Evolutionary conservation across 2,329 filamentous ascomycete genomes (phyloP).

Genomic region (Xylaria sp.): DNA sequence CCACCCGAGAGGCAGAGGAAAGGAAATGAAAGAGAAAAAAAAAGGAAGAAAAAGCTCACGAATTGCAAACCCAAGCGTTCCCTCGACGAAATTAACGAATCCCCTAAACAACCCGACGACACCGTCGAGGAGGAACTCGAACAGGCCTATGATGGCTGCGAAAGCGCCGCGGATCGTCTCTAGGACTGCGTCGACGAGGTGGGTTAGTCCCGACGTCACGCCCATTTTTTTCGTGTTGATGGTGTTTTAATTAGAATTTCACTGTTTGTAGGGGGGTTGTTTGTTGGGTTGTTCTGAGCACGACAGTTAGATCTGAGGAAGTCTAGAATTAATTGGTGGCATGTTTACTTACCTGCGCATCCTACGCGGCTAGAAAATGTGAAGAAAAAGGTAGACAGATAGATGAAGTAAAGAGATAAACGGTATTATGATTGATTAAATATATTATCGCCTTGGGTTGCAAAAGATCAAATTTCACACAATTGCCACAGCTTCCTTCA

Average conservation of each 20-base stretch:
- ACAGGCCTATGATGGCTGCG: slow-evolving; percentile 40
- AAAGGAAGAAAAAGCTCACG: slow-evolving; percentile 39
- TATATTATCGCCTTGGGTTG: no score
- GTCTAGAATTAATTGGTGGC: no score
- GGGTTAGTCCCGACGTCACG: slow-evolving; percentile 46
- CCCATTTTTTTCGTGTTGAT: slow-evolving; percentile 45
- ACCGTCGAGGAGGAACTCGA: slow-evolving; percentile 40
- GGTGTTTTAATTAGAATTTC: not conserved
- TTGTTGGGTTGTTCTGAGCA: no score
- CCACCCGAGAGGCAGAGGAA: no score
- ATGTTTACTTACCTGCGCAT: no score
- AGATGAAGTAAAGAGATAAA: no score
- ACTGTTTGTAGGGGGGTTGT: not conserved
- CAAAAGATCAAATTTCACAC: no score
- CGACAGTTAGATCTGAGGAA: no score
- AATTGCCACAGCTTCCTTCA: no score
- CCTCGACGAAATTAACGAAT: slow-evolving; percentile 45
- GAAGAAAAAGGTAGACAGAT: no score
- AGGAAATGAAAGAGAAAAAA: not conserved
- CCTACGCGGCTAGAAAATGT: no score
- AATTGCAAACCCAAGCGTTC: slow-evolving; percentile 48
- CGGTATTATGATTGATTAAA: no score
- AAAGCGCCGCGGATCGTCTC: slow-evolving; percentile 43
- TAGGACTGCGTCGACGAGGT: slow-evolving; percentile 44
- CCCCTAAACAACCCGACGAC: slow-evolving; percentile 40